Base-by-base conservation (phyloP, 768 basidiomycete genomes). In the Mrakia frigida region DNA sequence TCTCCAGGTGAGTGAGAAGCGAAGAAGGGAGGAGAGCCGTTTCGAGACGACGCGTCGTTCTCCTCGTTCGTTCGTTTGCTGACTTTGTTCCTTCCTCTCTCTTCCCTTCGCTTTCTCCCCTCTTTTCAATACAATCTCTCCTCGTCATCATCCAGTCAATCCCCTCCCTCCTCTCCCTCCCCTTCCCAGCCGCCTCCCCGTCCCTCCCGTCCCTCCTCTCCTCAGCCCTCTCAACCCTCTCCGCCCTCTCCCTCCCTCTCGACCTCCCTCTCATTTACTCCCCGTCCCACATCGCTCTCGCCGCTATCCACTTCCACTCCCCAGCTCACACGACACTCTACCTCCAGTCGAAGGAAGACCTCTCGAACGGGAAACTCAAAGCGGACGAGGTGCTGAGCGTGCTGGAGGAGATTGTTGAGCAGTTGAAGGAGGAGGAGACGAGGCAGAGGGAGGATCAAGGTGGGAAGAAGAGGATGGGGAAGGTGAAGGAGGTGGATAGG, bases 231-330 rank as follows among this genome's bases (percentile, higher is more conserved):
- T 82, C 92, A 70, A 85, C 84, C 39, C 85, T 90, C 81, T 87
- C 93, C 77, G 88, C 91, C 50, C 86, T 87, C n/a, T 90, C 94
- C 31, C 90, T 96, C 16, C 86, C 94, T 41, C 95, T 94, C 16
- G 94, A 98, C 81, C 90, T 89, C 31, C 96, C 98, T 82, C 88
- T 98, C 81, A 87, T 95, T 73, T 97, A 92, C 82, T 87, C 93
- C 9, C 96, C 97, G 1, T 91, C 95, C 6, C 97, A 98, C 84
- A 94, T 98, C 80, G 93, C 93, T 2, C 86, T 96, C 23, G 91
- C 93, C 0, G 88, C 90, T 39, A 85, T 94, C 76, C 88, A 89
- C 9, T 85, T 92, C 23, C 88, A 88, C 7, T 85, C 89, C 25
- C 88, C 90, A 0, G 82, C 86, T 0, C 83, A 93, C 25, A 88